Base-by-base conservation (phyloP, 1,139 yeast genomes). In the Scheffersomyces parashehatae region DNA sequence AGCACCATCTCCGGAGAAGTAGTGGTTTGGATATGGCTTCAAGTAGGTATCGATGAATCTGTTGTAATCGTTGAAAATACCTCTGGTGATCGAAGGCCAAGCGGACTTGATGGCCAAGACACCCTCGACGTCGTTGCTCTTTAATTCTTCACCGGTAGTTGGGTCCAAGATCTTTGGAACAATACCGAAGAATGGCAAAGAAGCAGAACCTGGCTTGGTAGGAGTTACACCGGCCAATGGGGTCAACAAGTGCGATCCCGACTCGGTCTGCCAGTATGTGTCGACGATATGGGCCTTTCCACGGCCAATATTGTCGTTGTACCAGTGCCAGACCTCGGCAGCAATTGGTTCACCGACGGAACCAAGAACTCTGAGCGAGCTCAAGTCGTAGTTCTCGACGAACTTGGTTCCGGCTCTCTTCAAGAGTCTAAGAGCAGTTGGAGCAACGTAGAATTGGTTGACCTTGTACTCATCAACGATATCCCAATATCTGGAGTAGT, bases 341-440 rank as follows among this genome's bases (percentile, higher is more conserved):
- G 96, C 95, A 65, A 88, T 88, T 50, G 96, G 96, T 65, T 88
- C 96, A 61, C 96, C 96, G 37, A 88, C 96, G 10, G 95, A 83
- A 20, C 96, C 96, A 48, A 88, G 74, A 29, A 82, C 83, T 58
- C 96, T 77, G 49, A 88, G 57, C 3, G 89, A 77, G 42, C 80
- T 75, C 58, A 88, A 73, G 54, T 86, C 85, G 61, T 73, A 82
- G 28, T 80, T 76, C 55, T 82, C 83, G 54, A 86, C 79, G 58
- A 67, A 81, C 44, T 81, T 73, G 53, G 82, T 79, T 45, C 96
- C 96, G 29, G 95, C 95, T 59, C 95, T 77, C 70, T 87, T 88
- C 66, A 88, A 76, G 58, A 88, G 73, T 64, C 96, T 80, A 55
- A 88, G 73, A 12, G 96, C 96, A 26, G 96, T 88, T 52, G 96